These are phyloP conservation scores for Amphibolis antarctica DNA, from an alignment of 106 monocot genomes.

Conservation along the genomic window DNA sequence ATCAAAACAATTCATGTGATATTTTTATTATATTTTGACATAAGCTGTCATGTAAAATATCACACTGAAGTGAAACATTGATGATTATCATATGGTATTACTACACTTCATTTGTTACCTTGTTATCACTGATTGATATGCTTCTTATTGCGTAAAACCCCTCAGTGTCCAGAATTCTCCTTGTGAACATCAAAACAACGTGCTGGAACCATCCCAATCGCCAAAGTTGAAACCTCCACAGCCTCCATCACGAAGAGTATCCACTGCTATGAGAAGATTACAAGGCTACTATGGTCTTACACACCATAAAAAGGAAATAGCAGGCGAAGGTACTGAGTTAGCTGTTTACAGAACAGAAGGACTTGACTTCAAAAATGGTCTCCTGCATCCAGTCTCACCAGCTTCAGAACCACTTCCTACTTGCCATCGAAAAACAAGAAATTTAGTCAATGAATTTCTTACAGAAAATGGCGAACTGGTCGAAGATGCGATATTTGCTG, in stretches of 20 bases:
- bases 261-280: constrained; percentile 77
- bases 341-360: constrained; percentile 28
- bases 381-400: constrained; percentile 18
- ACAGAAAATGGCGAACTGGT: constrained; percentile 22
- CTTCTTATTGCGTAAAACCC: constrained; percentile 1
- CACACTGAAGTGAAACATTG: too few relatives aligned
- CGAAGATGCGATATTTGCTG: not conserved
- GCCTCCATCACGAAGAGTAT: constrained; percentile 24
- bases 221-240: constrained; percentile 24
- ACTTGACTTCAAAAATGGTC: constrained; percentile 23
- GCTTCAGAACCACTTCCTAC: constrained; percentile 21
- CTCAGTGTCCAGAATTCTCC: not conserved
- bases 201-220: constrained; percentile 36
- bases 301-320: constrained; percentile 15
- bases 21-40: too few relatives aligned
- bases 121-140: not conserved
- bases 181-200: constrained; percentile 18
- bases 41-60: too few relatives aligned
- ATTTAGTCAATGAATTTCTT: constrained; percentile 28
- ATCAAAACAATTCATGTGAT: constrained; percentile 18
- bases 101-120: too few relatives aligned
- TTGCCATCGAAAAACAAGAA: constrained; percentile 46
- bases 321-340: constrained; percentile 51
- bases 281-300: constrained; percentile 74
- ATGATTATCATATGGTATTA: too few relatives aligned